Evolutionary conservation across 352 stramenopile species (phyloP), one percentile per base, ranked within the genome.

Genomic region (Phytophthora cryptogea): DNA sequence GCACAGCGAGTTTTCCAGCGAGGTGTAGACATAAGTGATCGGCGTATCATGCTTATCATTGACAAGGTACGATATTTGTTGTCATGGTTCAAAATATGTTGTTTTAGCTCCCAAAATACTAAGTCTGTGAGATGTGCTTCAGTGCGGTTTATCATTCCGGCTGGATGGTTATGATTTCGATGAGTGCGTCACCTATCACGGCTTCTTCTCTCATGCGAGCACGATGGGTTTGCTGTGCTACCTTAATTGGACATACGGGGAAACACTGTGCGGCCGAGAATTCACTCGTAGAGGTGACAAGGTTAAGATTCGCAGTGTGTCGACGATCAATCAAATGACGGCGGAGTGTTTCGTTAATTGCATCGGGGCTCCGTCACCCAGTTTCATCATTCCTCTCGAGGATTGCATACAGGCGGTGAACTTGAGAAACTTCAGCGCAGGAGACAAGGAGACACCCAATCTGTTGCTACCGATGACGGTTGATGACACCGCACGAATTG

Each of bases 61-160:
- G 78, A 91, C 35, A 81, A 84, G 71, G 79, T 88, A 59, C 5
- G 56, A 40, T 1, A 10, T 23, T 23, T 23, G 20, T 23, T 23
- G 20, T 23, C 20, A 23, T 23, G 20, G 4, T 8, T 13, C 8
- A 30, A 40, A n/a, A 2, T 4, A 26, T 52, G 13, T 26, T 3
- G 8, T n/a, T 32, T 36, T 28, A 8, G 2, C 11, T 23, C 14
- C 23, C 26, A 16, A 7, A 35, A 35, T 49, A 16, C 49, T 49
- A 45, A 54, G 35, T 40, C 10, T 27, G 4, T 40, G 16, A 45
- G 16, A 16, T 31, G 37, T 4, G 13, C 44, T 46, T 8, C 37
- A 91, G 80, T 89, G 82, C 35, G 82, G 82, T 3, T 48, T 91
- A 8, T 88, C 82, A 1, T 89, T 89, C 60, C 70, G 80, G 0